Evolutionary conservation across 495 filamentous ascomycete species (phyloP).

Genomic region (Aspergillus bertholletiae): DNA sequence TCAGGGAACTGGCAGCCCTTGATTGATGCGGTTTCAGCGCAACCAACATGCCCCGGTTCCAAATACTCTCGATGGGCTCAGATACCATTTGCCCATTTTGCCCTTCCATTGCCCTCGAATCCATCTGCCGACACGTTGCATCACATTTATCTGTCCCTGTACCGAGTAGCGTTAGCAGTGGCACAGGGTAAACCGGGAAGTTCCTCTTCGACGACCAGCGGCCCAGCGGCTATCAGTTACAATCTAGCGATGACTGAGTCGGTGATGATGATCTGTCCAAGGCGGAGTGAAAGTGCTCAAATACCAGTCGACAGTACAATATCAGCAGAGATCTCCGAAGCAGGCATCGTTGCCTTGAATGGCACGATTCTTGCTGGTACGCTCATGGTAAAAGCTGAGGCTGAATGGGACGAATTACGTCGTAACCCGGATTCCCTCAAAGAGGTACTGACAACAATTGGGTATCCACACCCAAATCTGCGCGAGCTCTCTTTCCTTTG

Average conservation of each 20-base stretch:
- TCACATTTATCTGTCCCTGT: constrained; percentile 49
- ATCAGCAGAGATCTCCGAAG: constrained; percentile 32
- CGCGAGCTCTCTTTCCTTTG: constrained; percentile 20
- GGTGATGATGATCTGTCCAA: constrained; percentile 66
- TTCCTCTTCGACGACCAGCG: constrained; percentile 15
- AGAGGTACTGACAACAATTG: constrained; percentile 57
- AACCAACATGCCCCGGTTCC: constrained; percentile 13
- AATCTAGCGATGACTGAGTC: constrained; percentile 72
- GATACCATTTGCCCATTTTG: constrained; percentile 54
- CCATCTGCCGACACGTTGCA: constrained; percentile 39
- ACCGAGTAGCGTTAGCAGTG: constrained; percentile 46
- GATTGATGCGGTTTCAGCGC: constrained; percentile 41
- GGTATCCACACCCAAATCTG: constrained; percentile 43
- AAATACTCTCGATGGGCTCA: constrained; percentile 24
- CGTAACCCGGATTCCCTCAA: constrained; percentile 46
- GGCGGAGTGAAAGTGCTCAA: constrained; percentile 41
- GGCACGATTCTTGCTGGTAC: constrained; percentile 80
- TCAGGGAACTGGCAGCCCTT: constrained; percentile 49
- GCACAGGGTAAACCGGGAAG: constrained; percentile 16
- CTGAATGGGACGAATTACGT: constrained; percentile 64
- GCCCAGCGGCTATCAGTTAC: constrained; percentile 64
- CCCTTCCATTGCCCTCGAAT: constrained; percentile 35
- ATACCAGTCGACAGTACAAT: constrained; percentile 26
- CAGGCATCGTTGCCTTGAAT: constrained; percentile 65
- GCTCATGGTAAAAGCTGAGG: constrained; percentile 70